These are phyloP conservation scores for Phaffomyces antillensis DNA, from an alignment of 805 yeast genomes.

Conservation along the genomic window DNA sequence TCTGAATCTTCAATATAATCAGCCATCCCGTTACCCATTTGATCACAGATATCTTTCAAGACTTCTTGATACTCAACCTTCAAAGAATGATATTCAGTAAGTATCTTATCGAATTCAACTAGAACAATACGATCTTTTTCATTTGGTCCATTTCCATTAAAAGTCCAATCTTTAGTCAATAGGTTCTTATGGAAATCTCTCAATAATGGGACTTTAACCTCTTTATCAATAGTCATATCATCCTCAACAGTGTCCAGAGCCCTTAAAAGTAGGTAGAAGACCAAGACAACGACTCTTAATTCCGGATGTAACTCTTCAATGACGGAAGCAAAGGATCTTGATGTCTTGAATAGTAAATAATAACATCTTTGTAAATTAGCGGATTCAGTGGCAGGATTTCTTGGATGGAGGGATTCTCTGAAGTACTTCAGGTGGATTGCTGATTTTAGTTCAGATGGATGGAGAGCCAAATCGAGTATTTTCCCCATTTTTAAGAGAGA, in stretches of 20 bases:
- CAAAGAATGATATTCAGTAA: slow-evolving; percentile 65
- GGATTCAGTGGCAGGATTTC: slow-evolving; percentile 28
- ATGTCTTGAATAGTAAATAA: slow-evolving; percentile 57
- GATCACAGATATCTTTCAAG: slow-evolving; percentile 64
- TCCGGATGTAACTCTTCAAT: slow-evolving; percentile 89
- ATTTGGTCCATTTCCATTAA: slow-evolving; percentile 60
- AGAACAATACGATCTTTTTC: slow-evolving; percentile 81
- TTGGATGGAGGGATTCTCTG: slow-evolving; percentile 33
- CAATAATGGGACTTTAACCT: slow-evolving; percentile 66
- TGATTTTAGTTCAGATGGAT: slow-evolving; percentile 68
- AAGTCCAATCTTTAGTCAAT: slow-evolving; percentile 68
- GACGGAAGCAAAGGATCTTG: slow-evolving; percentile 92
- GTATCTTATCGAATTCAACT: slow-evolving; percentile 65
- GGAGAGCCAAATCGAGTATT: slow-evolving; percentile 47
- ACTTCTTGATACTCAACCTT: slow-evolving; percentile 72
- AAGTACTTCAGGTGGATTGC: slow-evolving; percentile 51
- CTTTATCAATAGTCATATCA: slow-evolving; percentile 79
- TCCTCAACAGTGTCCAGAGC: slow-evolving; percentile 96
- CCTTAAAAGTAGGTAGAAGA: slow-evolving; percentile 79
- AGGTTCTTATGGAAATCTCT: slow-evolving; percentile 62
- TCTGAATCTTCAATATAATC: slow-evolving; percentile 74
- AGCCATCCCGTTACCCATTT: slow-evolving; percentile 99
- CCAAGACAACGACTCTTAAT: slow-evolving; percentile 68
- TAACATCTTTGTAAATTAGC: slow-evolving; percentile 57
- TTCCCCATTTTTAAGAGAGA: slow-evolving; percentile 44